Evolutionary conservation across 257 asterid species (phyloP).

Genomic region (Capsicum chinense): DNA sequence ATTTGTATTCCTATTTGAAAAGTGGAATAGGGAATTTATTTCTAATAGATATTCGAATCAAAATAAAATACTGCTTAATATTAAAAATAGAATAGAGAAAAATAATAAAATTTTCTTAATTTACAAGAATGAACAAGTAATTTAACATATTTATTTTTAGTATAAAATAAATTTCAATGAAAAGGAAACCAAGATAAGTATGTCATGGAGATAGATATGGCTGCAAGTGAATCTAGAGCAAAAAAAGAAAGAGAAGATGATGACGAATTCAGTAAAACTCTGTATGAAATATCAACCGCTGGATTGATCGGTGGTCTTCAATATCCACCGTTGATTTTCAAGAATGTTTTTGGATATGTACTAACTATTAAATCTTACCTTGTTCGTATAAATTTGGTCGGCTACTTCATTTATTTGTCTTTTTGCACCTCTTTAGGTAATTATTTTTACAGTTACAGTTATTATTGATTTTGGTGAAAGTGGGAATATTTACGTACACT

Average conservation of each 20-base stretch:
- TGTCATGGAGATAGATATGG: not conserved
- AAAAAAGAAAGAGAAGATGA: slow-evolving; percentile 18
- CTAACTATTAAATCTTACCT: not conserved
- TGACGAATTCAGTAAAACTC: not conserved
- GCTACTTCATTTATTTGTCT: not conserved
- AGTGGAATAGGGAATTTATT: too few relatives aligned
- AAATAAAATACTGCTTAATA: too few relatives aligned
- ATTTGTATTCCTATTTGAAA: too few relatives aligned
- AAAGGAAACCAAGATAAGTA: too few relatives aligned
- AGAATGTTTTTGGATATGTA: slow-evolving; percentile 23
- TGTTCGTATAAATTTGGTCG: slow-evolving; percentile 26
- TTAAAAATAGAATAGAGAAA: too few relatives aligned
- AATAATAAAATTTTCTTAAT: too few relatives aligned
- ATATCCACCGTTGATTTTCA: slow-evolving; percentile 23
- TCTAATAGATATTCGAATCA: too few relatives aligned
- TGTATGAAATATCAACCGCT: not conserved
- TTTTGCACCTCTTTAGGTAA: not conserved
- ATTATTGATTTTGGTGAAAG: not conserved
- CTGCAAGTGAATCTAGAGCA: slow-evolving; percentile 26
- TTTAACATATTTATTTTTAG: too few relatives aligned
- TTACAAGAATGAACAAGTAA: too few relatives aligned
- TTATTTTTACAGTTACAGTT: not conserved
- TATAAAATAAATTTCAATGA: too few relatives aligned
- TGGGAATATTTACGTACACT: not conserved
- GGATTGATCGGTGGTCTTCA: slow-evolving; percentile 14